Conservation (phyloP, 495 filamentous ascomycete species). For the Pyrenopolyporus hunteri region DNA sequence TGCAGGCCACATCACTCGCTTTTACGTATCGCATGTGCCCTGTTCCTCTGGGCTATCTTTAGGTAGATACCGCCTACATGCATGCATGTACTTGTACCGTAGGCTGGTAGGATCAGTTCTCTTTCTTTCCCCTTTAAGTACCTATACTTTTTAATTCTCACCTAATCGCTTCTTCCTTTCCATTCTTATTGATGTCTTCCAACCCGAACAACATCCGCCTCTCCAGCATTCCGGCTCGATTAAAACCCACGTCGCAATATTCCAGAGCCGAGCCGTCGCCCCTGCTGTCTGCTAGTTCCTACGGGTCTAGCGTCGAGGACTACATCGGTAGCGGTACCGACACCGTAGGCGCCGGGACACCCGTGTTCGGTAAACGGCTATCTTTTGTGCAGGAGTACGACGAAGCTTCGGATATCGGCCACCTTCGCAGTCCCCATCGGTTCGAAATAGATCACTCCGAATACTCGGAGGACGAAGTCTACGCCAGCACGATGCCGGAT, state of each 20-base stretch:
- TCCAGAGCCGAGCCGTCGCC: constrained; percentile 34
- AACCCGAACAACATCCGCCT: constrained; percentile 31
- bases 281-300: constrained; percentile 33
- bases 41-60: too few species aligned
- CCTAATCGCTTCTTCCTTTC: constrained; percentile 1
- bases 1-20: too few species aligned
- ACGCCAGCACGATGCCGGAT: constrained; percentile 42
- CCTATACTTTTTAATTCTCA: constrained; percentile 1
- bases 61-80: too few species aligned
- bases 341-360: constrained; percentile 34
- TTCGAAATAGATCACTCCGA: constrained; percentile 31
- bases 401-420: constrained; percentile 23
- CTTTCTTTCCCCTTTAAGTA: background rate
- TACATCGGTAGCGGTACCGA: constrained; percentile 39
- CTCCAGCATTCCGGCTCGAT: constrained; percentile 33
- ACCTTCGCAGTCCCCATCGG: constrained; percentile 18
- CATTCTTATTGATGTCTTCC: constrained; percentile 4
- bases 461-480: constrained; percentile 26
- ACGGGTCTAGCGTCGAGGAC: constrained; percentile 34
- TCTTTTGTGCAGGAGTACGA: constrained; percentile 36
- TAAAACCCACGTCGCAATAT: constrained; percentile 30
- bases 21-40: too few species aligned
- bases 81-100: too few species aligned
- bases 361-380: constrained; percentile 23
- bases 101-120: too few species aligned